Conservation (phyloP, 495 filamentous ascomycete genomes). For the Trichocladium uniseriatum region DNA sequence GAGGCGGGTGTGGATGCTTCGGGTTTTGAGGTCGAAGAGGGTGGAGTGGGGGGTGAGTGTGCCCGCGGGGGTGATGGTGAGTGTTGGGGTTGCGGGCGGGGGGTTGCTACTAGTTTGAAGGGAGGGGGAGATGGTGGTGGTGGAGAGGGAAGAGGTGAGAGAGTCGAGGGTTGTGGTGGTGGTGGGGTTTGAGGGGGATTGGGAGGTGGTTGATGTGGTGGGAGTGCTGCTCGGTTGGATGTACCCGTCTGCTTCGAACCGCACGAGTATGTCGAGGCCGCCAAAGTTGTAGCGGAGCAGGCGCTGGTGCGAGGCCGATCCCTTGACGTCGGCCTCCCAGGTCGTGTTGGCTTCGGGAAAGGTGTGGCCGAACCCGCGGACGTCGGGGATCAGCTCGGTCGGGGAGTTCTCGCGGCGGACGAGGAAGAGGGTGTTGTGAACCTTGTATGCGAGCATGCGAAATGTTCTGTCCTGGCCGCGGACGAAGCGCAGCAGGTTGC, state of each 20-base stretch:
- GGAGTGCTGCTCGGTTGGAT: background rate
- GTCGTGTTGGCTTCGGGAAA: conserved; percentile 58
- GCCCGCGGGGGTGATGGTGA: conserved; percentile 16
- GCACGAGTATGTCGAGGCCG: conserved; percentile 45
- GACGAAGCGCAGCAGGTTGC: conserved; percentile 45
- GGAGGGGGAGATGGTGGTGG: background rate
- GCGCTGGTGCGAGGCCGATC: conserved; percentile 53
- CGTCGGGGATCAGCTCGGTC: conserved; percentile 38
- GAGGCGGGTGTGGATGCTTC: conserved; percentile 30
- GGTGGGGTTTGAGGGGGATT: background rate
- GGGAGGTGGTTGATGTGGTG: background rate
- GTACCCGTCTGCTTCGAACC: conserved; percentile 58
- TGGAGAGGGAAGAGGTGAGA: conserved; percentile 1
- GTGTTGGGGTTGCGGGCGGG: background rate
- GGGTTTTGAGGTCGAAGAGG: conserved; percentile 63
- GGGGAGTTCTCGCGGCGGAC: conserved; percentile 50
- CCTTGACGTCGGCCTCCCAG: conserved; percentile 40
- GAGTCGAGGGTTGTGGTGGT: background rate
- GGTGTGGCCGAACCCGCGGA: conserved; percentile 53
- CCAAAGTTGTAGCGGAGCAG: conserved; percentile 51
- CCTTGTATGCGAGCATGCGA: conserved; percentile 49
- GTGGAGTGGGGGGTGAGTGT: conserved; percentile 34
- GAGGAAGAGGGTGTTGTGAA: conserved; percentile 55
- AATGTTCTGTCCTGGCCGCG: conserved; percentile 38
- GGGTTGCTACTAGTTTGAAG: background rate